Evolutionary conservation across 2,329 filamentous ascomycete species (phyloP), one percentile per base, ranked within the genome.

Genomic region (Clonostachys sp.): DNA sequence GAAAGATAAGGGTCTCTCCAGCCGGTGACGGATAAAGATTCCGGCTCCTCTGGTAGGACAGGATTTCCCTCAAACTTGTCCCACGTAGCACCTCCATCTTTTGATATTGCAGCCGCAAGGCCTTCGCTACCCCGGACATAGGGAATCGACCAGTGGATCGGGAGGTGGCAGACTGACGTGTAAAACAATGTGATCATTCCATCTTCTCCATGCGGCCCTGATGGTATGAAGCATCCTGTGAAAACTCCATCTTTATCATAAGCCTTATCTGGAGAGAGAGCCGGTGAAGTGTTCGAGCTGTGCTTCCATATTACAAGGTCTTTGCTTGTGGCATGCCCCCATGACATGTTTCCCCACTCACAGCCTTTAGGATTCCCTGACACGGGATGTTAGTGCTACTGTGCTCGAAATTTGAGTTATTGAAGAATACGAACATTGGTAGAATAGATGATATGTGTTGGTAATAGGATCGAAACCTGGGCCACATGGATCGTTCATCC

Each of bases 171-270:
- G 16, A 67, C 57, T 9, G 64, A 65, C 3, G 66, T 61, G 48
- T 70, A 70, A 5, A 68, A 51, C 4, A 62, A 52, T 9, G 57
- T 63, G 10, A 68, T 51, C 20, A 60, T 55, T 8, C 49, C 56
- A 9, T 57, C 46, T 36, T 74, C 65, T 34, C 73, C 74, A 6
- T 67, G 53, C 1, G 74, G 57, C 12, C 75, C 77, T 9, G 74
- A 70, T 2, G 76, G 71, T 50, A 72, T 68, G 5, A 68, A 66
- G 38, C 72, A 75, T 4, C 77, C 77, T 5, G 71, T 75, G 56
- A 80, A 80, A 34, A 78, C 72, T 1, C 76, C 75, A 12, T 77
- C 61, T 3, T 70, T 65, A 48, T 80, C 72, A 54, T 78, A 78
- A 7, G 61, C 60, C 38, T 63, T 64, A 61, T 47, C 54, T 0